Evolutionary conservation across 768 basidiomycete genomes (phyloP).

Genomic region (Boletus vinaceobasis): DNA sequence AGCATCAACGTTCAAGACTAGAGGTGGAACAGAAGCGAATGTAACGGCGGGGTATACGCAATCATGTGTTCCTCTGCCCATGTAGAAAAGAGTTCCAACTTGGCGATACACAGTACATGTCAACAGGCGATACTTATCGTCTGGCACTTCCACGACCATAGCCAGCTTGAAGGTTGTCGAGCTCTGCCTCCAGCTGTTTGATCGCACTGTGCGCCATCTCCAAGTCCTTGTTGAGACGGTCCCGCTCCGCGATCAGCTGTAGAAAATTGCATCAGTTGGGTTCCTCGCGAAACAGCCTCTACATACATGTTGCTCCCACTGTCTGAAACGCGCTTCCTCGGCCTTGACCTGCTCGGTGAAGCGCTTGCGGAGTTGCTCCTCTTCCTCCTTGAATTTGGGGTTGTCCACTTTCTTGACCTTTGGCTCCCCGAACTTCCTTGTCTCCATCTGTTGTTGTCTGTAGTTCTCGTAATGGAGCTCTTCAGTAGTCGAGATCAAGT

Average conservation of each 20-base stretch:
- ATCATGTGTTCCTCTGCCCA: constrained; percentile 5
- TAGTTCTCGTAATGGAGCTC: constrained; percentile 98
- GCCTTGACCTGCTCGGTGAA: constrained; percentile 99
- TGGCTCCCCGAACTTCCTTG: constrained; percentile 96
- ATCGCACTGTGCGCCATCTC: constrained; percentile 89
- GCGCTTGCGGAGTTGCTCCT: constrained; percentile 91
- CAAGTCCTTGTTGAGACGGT: constrained; percentile 98
- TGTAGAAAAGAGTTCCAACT: constrained; percentile 3
- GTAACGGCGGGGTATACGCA: constrained; percentile 27
- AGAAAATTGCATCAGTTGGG: constrained; percentile 15
- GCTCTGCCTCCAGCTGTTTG: constrained; percentile 86
- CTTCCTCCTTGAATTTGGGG: constrained; percentile 99
- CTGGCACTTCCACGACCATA: constrained; percentile 63
- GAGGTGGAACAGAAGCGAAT: constrained; percentile 17
- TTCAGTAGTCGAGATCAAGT: constrained; percentile 93
- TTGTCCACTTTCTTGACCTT: constrained; percentile 99
- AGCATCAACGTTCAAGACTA: constrained; percentile 6
- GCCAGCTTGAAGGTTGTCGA: constrained; percentile 85
- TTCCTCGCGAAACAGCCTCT: background rate
- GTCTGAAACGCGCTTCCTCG: constrained; percentile 95
- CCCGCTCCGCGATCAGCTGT: constrained; percentile 96
- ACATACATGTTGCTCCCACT: constrained; percentile 98
- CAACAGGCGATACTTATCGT: constrained; percentile 15
- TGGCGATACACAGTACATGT: background rate
- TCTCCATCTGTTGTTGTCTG: constrained; percentile 98